Evolutionary conservation across 176 grass and related monocot genomes (phyloP).

Genomic region (Triticum dicoccoides): DNA sequence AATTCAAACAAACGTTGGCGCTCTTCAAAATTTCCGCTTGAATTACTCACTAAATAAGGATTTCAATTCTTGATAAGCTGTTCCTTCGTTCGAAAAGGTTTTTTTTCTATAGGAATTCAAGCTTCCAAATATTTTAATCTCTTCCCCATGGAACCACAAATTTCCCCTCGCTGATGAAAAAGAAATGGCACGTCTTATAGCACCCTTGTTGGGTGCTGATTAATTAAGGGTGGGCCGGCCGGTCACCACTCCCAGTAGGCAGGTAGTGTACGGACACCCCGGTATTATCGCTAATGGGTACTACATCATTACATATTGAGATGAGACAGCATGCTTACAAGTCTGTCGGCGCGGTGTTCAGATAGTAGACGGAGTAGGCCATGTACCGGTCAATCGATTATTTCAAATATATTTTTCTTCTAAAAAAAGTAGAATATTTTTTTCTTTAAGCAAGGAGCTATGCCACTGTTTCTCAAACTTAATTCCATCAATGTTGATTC

Average conservation of each 20-base stretch:
- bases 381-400: too few relatives aligned
- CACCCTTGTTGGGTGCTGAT: constrained; percentile 32
- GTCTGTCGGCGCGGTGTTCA: neutral
- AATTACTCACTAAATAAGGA: neutral
- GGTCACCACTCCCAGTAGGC: neutral
- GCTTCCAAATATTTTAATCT: neutral
- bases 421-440: too few relatives aligned
- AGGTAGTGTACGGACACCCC: neutral
- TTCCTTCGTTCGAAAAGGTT: neutral
- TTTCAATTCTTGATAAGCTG: neutral
- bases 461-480: too few relatives aligned
- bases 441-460: too few relatives aligned
- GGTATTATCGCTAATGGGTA: constrained; percentile 6
- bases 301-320: constrained; percentile 16
- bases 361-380: neutral
- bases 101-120: neutral
- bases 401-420: too few relatives aligned
- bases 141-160: neutral
- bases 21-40: neutral
- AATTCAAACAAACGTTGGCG: neutral
- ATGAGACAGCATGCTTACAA: neutral
- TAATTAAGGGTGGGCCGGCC: constrained; percentile 8
- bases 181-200: neutral
- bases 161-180: neutral
- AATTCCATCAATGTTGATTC: too few relatives aligned